phyloP scores from a whole-genome alignment of 2,329 filamentous ascomycete species.

The Pseudocercospora fijiensis region DNA sequence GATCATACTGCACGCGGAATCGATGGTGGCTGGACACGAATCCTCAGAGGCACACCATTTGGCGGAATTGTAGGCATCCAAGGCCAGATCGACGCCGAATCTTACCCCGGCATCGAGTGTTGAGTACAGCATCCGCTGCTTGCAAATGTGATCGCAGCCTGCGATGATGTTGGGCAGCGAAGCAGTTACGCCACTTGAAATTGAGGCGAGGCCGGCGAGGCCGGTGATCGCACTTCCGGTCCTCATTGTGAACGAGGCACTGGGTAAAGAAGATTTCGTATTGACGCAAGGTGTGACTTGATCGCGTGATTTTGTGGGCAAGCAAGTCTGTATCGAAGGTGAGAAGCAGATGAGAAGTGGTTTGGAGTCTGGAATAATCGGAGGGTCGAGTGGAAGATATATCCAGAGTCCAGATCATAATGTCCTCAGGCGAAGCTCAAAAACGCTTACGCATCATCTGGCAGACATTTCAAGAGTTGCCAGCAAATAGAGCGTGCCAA shows the following conservation, averaged over 20 bases:
- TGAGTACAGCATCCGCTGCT: neutral
- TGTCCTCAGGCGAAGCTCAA: neutral
- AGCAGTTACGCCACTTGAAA: neutral
- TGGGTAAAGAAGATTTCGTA: neutral
- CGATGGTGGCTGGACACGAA: neutral
- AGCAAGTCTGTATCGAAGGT: neutral
- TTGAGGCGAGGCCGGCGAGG: neutral
- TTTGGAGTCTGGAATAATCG: neutral
- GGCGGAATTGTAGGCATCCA: neutral
- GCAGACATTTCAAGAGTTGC: neutral
- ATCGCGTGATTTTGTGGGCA: neutral
- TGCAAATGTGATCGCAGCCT: neutral
- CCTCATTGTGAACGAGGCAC: neutral
- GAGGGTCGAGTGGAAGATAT: neutral
- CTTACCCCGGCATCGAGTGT: neutral
- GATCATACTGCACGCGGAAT: neutral
- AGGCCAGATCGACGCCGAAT: neutral
- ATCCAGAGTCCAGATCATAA: neutral
- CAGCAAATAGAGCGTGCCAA: neutral
- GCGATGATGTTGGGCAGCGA: neutral
- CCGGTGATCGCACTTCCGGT: neutral
- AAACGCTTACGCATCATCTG: neutral
- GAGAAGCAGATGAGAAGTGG: neutral
- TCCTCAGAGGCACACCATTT: neutral
- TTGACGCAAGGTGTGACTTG: neutral